Evolutionary conservation across 2,329 filamentous ascomycete species (phyloP).

Genomic region (Dryadomyces quercus-mongolicae): DNA sequence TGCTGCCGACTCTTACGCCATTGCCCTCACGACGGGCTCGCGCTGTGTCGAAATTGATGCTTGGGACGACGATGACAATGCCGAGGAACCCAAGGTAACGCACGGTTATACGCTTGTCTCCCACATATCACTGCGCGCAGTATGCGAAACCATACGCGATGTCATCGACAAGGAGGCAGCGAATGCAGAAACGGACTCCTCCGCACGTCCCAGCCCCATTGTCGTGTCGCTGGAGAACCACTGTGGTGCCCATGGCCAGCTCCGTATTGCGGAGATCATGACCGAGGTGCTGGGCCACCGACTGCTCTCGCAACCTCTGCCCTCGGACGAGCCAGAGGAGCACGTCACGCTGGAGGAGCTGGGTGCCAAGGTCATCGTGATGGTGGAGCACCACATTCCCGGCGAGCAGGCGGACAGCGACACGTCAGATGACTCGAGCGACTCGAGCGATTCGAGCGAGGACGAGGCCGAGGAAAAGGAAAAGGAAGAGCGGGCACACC

Average conservation of each 20-base stretch:
- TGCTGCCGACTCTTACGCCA: conserved; percentile 50
- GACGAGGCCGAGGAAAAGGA: not conserved
- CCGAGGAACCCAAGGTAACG: conserved; percentile 49
- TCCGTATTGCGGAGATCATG: conserved; percentile 49
- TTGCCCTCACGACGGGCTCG: conserved; percentile 48
- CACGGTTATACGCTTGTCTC: conserved; percentile 30
- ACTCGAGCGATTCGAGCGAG: conserved; percentile 12
- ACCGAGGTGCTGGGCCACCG: conserved; percentile 44
- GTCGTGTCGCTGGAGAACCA: conserved; percentile 31
- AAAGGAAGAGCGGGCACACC: conserved; percentile 45
- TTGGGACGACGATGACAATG: conserved; percentile 23
- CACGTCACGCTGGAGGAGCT: conserved; percentile 39
- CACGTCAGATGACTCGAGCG: conserved; percentile 31
- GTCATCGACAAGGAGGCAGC: conserved; percentile 41
- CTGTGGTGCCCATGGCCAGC: conserved; percentile 35
- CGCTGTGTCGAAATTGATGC: conserved; percentile 47
- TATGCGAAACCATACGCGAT: conserved; percentile 33
- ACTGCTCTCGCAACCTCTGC: conserved; percentile 44
- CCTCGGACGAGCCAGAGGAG: conserved; percentile 41
- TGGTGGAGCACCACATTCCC: conserved; percentile 43
- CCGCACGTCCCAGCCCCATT: conserved; percentile 35
- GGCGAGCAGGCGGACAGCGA: conserved; percentile 37
- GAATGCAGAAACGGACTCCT: conserved; percentile 30
- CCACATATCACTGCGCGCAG: conserved; percentile 15
- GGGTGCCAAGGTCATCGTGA: conserved; percentile 43